phyloP scores from a whole-genome alignment of 352 stramenopile genomes.

The Phytophthora citricola region DNA sequence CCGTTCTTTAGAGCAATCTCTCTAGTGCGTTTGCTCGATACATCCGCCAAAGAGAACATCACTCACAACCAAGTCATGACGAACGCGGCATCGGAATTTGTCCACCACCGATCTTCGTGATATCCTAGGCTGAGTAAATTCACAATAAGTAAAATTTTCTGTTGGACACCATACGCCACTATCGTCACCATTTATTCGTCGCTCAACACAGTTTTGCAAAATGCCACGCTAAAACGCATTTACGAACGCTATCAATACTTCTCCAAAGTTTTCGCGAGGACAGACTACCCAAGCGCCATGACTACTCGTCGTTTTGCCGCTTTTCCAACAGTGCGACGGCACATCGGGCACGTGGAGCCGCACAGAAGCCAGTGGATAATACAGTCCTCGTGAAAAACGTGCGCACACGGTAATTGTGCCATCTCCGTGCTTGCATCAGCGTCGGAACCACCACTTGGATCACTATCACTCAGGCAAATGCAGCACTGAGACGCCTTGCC shows the following conservation, averaged over 20 bases:
- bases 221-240: constrained; percentile 15
- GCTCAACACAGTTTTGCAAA: neutral
- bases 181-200: neutral
- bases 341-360: constrained; percentile 61
- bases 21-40: neutral
- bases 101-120: too few species aligned
- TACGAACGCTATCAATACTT: constrained; percentile 7
- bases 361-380: constrained; percentile 65
- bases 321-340: constrained; percentile 30
- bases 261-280: constrained; percentile 1
- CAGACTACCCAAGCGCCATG: constrained; percentile 13
- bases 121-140: too few species aligned
- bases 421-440: constrained; percentile 21
- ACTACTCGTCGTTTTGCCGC: constrained; percentile 17
- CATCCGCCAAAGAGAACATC: constrained; percentile 11
- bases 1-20: neutral
- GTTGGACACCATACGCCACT: neutral
- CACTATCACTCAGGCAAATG: constrained; percentile 29
- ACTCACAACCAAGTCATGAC: constrained; percentile 8
- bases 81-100: too few species aligned
- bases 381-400: constrained; percentile 69
- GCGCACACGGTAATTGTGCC: constrained; percentile 48
- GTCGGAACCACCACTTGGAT: constrained; percentile 1
- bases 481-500: constrained; percentile 17
- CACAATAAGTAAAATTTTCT: too few species aligned